Base-by-base conservation (phyloP, 2,329 filamentous ascomycete species). In the Talaromyces verruculosus region DNA sequence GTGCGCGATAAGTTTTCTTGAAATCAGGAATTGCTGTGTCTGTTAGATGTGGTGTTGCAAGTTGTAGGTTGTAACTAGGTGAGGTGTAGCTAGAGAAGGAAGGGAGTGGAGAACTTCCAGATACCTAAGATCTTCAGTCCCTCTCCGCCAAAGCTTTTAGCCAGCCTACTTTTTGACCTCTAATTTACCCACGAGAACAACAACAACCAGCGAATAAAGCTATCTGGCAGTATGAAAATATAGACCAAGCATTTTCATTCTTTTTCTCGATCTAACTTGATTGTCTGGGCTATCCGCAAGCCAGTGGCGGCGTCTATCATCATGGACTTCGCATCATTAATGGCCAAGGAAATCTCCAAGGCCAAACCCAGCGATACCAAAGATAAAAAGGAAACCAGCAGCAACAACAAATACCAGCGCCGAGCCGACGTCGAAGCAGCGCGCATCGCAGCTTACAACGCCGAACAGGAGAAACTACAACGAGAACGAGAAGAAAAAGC, bases 261-360 rank as follows among this genome's bases (percentile, higher is more conserved):
- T 33, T 33, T 33, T 10, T 10, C 30, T 7, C 30, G 7, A 33
- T 33, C 30, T 33, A 33, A 33, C 30, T 33, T 33, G 30, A 5
- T 33, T 33, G 30, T 33, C 7, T 33, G 30, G 30, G 30, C 30
- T 33, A 33, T 33, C 30, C 7, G 7, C 7, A 33, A 33, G 30
- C 1, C 30, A 7, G 41, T 17, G 41, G n/a, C 53, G 22, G 35
- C 53, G 28, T 55, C 30, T n/a, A 22, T 33, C 75, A 83, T 68
- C 71, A 99, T 99, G 95, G 93, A 99, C 79, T 99, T 99, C 82
- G 93, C 93, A 68, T 87, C 92, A 41, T 83, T 99, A 58, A 96
- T 99, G 92, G 88, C 91, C 73, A 91, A 92, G 75, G 93, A 97
- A 79, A 95, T 99, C 74, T 88, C 91, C 73, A 96, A 95, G 78